A percentile compares a stretch with the other conserved stretches of the same genome.
phyloP scores from a whole-genome alignment of 306 rosid species.

The Quercus gilva region DNA sequence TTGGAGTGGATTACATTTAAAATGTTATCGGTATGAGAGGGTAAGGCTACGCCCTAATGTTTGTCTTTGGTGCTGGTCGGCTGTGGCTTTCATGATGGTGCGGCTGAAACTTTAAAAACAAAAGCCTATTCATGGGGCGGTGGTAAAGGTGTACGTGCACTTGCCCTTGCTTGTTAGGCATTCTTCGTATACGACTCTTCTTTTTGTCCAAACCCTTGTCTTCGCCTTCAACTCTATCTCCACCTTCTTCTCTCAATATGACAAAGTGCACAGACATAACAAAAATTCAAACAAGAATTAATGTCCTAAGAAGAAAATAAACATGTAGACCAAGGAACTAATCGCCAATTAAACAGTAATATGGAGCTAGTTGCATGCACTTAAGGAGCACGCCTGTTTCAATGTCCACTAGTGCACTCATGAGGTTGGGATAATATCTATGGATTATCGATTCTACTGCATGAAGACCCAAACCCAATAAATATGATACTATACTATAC shows the following conservation, averaged over 20 bases:
- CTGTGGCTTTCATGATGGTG: neutral
- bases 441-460: no score
- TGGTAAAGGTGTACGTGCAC: conserved; percentile 4
- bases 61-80: neutral
- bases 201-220: conserved; percentile 24
- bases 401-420: no score
- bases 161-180: neutral
- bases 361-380: no score
- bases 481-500: no score
- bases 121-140: conserved; percentile 38
- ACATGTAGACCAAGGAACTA: neutral
- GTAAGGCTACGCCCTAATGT: neutral
- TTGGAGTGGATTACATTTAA: neutral
- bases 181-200: conserved; percentile 44
- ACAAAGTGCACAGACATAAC: conserved; percentile 1
- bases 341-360: neutral
- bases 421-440: no score
- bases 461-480: no score
- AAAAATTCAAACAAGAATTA: conserved; percentile 1
- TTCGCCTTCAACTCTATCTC: neutral
- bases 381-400: no score
- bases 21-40: neutral
- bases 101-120: neutral
- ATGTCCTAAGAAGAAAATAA: neutral
- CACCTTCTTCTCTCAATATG: neutral